phyloP scores from a whole-genome alignment of 2,329 filamentous ascomycete genomes.

The Fusarium udum region DNA sequence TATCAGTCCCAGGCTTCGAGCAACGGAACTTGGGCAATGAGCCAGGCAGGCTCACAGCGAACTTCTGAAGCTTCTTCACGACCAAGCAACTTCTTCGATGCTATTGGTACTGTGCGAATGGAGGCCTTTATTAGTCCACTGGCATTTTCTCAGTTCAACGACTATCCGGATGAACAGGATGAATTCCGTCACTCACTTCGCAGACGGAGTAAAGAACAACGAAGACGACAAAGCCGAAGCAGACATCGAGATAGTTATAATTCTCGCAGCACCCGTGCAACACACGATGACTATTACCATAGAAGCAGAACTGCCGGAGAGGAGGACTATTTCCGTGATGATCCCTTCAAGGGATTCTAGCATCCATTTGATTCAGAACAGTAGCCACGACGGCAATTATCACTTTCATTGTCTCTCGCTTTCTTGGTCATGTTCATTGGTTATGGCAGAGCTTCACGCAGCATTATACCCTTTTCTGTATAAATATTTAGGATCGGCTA shows the following conservation, averaged over 20 bases:
- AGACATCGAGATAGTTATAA: conserved; percentile 63
- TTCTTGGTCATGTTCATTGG: conserved; percentile 17
- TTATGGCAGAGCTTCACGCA: conserved; percentile 14
- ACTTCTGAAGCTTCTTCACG: conserved; percentile 65
- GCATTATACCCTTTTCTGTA: conserved; percentile 42
- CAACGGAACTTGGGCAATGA: conserved; percentile 56
- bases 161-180: conserved; percentile 60
- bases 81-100: conserved; percentile 79
- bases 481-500: conserved; percentile 28
- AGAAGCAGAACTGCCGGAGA: conserved; percentile 59
- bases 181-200: conserved; percentile 59
- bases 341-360: conserved; percentile 71
- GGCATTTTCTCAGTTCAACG: conserved; percentile 58
- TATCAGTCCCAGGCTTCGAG: conserved; percentile 64
- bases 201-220: conserved; percentile 64
- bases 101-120: conserved; percentile 92
- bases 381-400: conserved; percentile 11
- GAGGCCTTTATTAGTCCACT: conserved; percentile 88
- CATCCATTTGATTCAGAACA: not conserved
- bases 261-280: conserved; percentile 56
- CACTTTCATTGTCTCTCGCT: conserved; percentile 26
- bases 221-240: conserved; percentile 63
- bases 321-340: conserved; percentile 67
- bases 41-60: conserved; percentile 57
- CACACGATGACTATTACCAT: conserved; percentile 57